Conservation (phyloP, 371 early-diverging fungal genomes). For the Actinomucor elegans region DNA sequence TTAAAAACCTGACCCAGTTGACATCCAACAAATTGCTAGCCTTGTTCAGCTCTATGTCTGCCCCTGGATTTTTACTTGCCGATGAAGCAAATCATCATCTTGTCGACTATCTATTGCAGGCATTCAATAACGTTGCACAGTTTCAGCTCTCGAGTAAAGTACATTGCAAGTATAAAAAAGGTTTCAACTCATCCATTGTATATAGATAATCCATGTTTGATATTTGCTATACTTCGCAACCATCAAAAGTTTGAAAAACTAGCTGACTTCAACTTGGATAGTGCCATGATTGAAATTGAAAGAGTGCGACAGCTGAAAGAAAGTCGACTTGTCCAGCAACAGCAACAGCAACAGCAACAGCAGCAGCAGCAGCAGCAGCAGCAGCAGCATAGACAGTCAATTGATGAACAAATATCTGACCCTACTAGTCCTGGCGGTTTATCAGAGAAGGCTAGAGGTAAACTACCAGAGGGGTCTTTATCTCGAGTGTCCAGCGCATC, state of each 20-base stretch:
- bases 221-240: slow-evolving; percentile 75
- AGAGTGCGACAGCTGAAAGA: slow-evolving; percentile 50
- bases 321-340: slow-evolving; percentile 3
- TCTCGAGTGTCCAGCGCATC: slow-evolving; percentile 12
- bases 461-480: slow-evolving; percentile 29
- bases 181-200: not conserved
- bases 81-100: slow-evolving; percentile 76
- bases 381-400: not conserved
- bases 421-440: slow-evolving; percentile 1
- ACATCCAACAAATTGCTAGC: slow-evolving; percentile 72
- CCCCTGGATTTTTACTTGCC: slow-evolving; percentile 78
- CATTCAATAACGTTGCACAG: slow-evolving; percentile 79
- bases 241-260: slow-evolving; percentile 69
- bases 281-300: slow-evolving; percentile 62
- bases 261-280: slow-evolving; percentile 62
- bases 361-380: not conserved
- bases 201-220: slow-evolving; percentile 68
- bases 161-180: not conserved
- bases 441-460: slow-evolving; percentile 48
- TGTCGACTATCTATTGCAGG: slow-evolving; percentile 73
- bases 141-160: slow-evolving; percentile 68
- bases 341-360: not conserved
- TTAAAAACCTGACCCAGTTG: slow-evolving; percentile 73
- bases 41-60: slow-evolving; percentile 73
- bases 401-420: not conserved